These are phyloP conservation scores for Phascolomyces articulosus DNA, from an alignment of 371 early-diverging fungal species.

Conservation along the genomic window DNA sequence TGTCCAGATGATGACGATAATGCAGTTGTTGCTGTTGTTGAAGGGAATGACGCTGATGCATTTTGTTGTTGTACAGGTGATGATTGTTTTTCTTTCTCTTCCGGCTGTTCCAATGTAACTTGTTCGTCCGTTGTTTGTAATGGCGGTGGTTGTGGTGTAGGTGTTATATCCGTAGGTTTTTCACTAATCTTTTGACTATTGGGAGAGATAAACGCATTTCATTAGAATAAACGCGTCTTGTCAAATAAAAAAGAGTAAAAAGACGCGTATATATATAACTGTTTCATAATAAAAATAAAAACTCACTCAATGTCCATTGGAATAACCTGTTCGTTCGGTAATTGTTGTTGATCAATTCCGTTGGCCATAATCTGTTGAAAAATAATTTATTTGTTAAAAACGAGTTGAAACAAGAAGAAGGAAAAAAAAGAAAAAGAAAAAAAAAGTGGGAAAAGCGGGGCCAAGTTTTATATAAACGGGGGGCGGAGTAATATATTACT, in stretches of 20 bases:
- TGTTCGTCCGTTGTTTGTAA: too few relatives aligned
- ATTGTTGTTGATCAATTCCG: slow-evolving; percentile 17
- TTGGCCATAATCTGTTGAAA: slow-evolving; percentile 13
- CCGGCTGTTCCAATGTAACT: too few relatives aligned
- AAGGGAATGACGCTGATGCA: not conserved
- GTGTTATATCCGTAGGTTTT: not conserved
- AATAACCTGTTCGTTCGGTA: slow-evolving; percentile 2
- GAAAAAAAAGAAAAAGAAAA: not conserved
- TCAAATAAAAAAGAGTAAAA: not conserved
- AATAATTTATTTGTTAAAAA: not conserved
- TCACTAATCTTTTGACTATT: not conserved
- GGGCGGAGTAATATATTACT: too few relatives aligned
- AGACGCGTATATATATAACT: too few relatives aligned
- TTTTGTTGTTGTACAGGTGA: not conserved
- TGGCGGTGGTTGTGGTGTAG: not conserved
- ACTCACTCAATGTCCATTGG: slow-evolving; percentile 14
- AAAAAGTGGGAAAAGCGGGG: slow-evolving; percentile 8
- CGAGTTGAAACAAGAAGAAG: not conserved
- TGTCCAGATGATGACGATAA: too few relatives aligned
- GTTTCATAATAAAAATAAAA: not conserved
- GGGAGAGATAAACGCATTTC: not conserved
- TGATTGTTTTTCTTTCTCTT: too few relatives aligned
- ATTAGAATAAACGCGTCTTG: slow-evolving; percentile 1
- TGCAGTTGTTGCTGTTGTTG: not conserved
- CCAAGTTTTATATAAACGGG: not conserved